These are phyloP conservation scores for Coemansia sp. DNA, from an alignment of 371 early-diverging fungal genomes.

Conservation along the genomic window DNA sequence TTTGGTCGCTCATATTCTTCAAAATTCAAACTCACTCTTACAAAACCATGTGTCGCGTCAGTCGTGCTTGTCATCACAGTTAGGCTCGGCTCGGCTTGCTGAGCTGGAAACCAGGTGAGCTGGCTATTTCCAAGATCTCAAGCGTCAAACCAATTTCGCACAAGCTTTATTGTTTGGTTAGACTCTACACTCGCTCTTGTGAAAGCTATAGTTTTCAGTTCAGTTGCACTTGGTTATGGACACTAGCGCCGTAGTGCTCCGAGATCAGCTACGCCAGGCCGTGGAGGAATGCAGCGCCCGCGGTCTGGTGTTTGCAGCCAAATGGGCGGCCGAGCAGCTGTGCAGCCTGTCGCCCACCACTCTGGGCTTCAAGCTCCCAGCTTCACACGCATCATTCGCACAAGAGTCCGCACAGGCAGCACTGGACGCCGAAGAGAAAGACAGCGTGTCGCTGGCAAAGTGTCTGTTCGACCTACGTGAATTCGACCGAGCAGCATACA, in stretches of 20 bases:
- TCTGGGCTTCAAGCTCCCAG: neutral
- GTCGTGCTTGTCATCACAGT: no score
- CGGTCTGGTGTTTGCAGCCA: constrained; percentile 65
- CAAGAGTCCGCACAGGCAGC: constrained; percentile 1
- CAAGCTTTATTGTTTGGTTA: no score
- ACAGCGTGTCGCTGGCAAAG: constrained; percentile 66
- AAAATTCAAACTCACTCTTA: neutral
- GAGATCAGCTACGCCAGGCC: constrained; percentile 55
- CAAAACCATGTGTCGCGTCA: no score
- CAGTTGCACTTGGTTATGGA: constrained; percentile 22
- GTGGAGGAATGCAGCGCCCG: constrained; percentile 65
- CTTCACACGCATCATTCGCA: constrained; percentile 1
- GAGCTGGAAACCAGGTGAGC: no score
- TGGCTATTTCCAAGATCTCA: no score
- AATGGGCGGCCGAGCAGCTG: constrained; percentile 76
- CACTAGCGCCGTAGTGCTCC: constrained; percentile 10
- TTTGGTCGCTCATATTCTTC: constrained; percentile 8
- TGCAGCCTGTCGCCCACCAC: constrained; percentile 55
- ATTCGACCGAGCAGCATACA: constrained; percentile 60
- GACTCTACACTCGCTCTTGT: no score
- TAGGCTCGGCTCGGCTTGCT: no score
- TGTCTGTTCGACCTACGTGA: constrained; percentile 71
- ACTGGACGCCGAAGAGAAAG: constrained; percentile 53
- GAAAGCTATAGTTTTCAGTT: no score
- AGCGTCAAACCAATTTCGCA: no score